Conservation (phyloP, 2,329 filamentous ascomycete species). For the Achaetomium macrosporum region DNA sequence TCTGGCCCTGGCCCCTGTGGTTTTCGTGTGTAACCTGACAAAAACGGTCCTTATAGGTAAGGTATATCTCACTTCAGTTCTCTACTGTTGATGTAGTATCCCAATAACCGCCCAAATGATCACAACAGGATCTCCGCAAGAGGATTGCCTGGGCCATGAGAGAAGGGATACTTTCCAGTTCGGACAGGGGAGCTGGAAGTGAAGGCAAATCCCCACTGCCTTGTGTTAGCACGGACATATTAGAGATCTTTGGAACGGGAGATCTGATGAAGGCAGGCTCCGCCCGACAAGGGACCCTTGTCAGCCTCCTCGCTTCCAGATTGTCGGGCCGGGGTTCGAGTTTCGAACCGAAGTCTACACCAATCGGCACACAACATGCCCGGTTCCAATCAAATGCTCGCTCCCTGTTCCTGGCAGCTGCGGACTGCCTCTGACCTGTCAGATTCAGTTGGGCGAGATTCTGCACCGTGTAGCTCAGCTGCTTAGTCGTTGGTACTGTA, state of each 20-base stretch:
- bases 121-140: no score
- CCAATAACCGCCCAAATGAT: no score
- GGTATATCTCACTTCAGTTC: no score
- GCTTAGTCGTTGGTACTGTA: no score
- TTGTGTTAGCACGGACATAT: not conserved
- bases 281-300: constrained; percentile 4
- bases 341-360: not conserved
- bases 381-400: not conserved
- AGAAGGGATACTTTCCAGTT: no score
- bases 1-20: no score
- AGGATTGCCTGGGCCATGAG: no score
- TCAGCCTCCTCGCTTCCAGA: constrained; percentile 20
- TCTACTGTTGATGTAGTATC: no score
- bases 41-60: no score
- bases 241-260: not conserved
- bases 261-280: not conserved
- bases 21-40: no score
- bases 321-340: constrained; percentile 21
- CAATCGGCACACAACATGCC: constrained; percentile 8
- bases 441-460: constrained; percentile 2
- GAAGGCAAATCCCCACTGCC: no score
- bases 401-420: not conserved
- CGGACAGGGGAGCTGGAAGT: no score
- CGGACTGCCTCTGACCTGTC: not conserved
- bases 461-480: not conserved